A percentile compares a stretch with the other conserved stretches of the same genome.
phyloP scores from a whole-genome alignment of 768 basidiomycete genomes.

The Boletus vermiculosoides region DNA sequence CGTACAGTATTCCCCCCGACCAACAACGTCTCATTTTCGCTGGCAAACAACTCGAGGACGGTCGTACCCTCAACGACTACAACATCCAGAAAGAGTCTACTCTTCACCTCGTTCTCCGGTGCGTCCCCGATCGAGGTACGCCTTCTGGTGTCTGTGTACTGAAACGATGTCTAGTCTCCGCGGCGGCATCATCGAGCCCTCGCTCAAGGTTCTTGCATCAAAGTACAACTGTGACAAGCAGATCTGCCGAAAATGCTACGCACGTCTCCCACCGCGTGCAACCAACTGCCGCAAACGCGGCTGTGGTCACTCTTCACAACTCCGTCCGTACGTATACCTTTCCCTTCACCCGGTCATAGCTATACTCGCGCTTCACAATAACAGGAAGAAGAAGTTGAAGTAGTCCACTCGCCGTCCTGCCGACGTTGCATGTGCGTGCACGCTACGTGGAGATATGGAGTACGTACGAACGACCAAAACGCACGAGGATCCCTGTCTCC shows the following conservation, averaged over 20 bases:
- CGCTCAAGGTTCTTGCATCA: constrained; percentile 92
- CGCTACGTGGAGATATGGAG: constrained; percentile 10
- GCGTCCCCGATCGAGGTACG: constrained; percentile 24
- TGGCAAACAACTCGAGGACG: constrained; percentile 98
- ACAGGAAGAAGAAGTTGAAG: constrained; percentile 95
- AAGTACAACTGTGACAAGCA: constrained; percentile 99
- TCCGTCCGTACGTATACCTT: constrained; percentile 71
- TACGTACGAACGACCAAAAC: constrained; percentile 10
- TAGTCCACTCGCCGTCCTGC: constrained; percentile 41
- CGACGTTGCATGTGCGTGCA: constrained; percentile 1
- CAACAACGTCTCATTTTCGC: constrained; percentile 51
- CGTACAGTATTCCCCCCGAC: constrained; percentile 37
- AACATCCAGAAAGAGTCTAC: constrained; percentile 99
- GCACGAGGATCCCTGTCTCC: not conserved
- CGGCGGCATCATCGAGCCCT: constrained; percentile 97
- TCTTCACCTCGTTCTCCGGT: constrained; percentile 96
- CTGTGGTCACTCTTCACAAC: constrained; percentile 88
- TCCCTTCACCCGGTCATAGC: not conserved
- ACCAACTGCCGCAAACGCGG: constrained; percentile 98
- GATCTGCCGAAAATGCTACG: constrained; percentile 99
- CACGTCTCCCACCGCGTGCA: constrained; percentile 97
- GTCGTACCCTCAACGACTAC: constrained; percentile 93
- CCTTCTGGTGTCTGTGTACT: not conserved
- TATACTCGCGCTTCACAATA: not conserved
- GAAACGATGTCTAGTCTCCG: constrained; percentile 13